Evolutionary conservation across 78 protist species (phyloP).

Genomic region (Speleostelium caveatum): DNA sequence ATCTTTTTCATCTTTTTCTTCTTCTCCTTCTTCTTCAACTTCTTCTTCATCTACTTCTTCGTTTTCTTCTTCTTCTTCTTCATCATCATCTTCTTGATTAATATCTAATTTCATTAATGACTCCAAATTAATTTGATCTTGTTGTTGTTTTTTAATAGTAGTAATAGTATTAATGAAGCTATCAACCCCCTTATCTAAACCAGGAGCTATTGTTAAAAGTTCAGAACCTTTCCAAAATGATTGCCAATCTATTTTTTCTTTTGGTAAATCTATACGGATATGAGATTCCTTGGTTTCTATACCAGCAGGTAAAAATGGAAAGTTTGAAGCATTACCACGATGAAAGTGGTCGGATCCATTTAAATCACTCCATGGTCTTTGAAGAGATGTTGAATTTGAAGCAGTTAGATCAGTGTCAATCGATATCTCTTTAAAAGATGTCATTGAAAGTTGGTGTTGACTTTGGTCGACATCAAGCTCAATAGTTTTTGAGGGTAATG

Average conservation of each 20-base stretch:
- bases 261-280: background rate
- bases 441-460: slow-evolving; percentile 52
- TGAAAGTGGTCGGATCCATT: slow-evolving; percentile 40
- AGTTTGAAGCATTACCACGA: slow-evolving; percentile 71
- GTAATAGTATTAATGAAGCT: background rate
- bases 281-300: background rate
- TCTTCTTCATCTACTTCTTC: slow-evolving; percentile 41
- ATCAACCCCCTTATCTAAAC: slow-evolving; percentile 23
- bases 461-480: slow-evolving; percentile 53
- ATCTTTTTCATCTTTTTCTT: background rate
- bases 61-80: slow-evolving; percentile 33
- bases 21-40: slow-evolving; percentile 19
- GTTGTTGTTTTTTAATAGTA: background rate
- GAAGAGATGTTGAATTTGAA: slow-evolving; percentile 55
- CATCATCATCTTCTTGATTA: slow-evolving; percentile 19
- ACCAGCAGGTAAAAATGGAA: slow-evolving; percentile 80
- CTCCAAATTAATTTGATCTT: background rate
- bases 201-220: slow-evolving; percentile 39
- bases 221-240: slow-evolving; percentile 52
- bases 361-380: slow-evolving; percentile 37
- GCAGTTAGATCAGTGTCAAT: slow-evolving; percentile 10
- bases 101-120: background rate
- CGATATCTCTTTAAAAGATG: slow-evolving; percentile 16
- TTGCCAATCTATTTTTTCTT: slow-evolving; percentile 46
- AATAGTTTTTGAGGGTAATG: slow-evolving; percentile 36